These are phyloP conservation scores for Cadophora sp. DNA, from an alignment of 2,329 filamentous ascomycete genomes.

Conservation along the genomic window DNA sequence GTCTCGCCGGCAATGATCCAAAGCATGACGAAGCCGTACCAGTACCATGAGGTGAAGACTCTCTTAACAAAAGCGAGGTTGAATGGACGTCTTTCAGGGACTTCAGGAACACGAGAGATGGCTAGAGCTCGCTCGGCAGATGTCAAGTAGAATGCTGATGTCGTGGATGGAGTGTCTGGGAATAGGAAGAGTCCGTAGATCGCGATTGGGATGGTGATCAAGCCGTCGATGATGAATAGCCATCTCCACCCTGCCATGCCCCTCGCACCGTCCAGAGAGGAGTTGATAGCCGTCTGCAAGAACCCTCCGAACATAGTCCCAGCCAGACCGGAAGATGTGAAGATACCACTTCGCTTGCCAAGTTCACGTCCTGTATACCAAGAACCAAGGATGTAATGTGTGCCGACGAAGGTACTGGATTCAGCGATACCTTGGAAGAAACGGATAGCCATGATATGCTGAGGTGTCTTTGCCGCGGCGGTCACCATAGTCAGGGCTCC, in stretches of 20 bases:
- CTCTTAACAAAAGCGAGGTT: conserved; percentile 57
- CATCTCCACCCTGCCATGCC: conserved; percentile 59
- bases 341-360: conserved; percentile 66
- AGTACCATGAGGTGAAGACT: conserved; percentile 66
- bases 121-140: conserved; percentile 51
- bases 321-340: conserved; percentile 64
- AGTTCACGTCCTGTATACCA: conserved; percentile 69
- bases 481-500: conserved; percentile 68
- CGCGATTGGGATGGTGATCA: conserved; percentile 63
- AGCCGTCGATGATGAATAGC: conserved; percentile 59
- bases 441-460: conserved; percentile 65
- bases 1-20: conserved; percentile 76
- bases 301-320: conserved; percentile 69
- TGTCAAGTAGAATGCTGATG: conserved; percentile 51
- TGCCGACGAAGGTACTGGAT: conserved; percentile 62
- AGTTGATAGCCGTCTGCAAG: conserved; percentile 56
- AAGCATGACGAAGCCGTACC: conserved; percentile 70
- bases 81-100: conserved; percentile 52
- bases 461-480: conserved; percentile 57
- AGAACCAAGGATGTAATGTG: conserved; percentile 65
- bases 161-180: conserved; percentile 52
- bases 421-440: conserved; percentile 63
- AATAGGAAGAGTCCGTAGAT: conserved; percentile 59
- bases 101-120: conserved; percentile 52
- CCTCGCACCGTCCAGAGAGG: conserved; percentile 49